A percentile compares a stretch with the other conserved stretches of the same genome.
phyloP scores from a whole-genome alignment of 257 asterid species.

The Nicotiana otophora region DNA sequence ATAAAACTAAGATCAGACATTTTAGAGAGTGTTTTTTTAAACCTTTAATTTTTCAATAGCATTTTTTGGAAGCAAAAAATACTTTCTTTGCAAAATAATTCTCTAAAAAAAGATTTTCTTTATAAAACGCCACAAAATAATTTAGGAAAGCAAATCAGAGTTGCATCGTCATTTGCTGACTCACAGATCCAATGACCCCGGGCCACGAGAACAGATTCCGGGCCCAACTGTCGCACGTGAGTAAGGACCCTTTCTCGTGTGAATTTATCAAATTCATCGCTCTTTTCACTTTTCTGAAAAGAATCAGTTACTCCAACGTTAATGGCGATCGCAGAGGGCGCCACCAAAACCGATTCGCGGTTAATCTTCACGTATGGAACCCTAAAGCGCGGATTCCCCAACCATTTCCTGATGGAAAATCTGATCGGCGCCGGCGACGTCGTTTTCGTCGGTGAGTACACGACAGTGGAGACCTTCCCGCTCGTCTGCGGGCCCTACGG shows the following conservation, averaged over 20 bases:
- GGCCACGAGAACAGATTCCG: background rate
- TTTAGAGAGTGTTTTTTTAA: too few relatives aligned
- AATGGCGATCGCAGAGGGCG: background rate
- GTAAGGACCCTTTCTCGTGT: background rate
- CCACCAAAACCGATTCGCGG: constrained; percentile 4
- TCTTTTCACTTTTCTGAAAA: background rate
- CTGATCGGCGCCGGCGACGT: constrained; percentile 34
- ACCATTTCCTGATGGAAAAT: constrained; percentile 44
- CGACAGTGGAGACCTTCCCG: constrained; percentile 47
- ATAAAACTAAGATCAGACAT: too few relatives aligned
- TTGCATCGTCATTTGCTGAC: background rate
- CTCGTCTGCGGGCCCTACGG: constrained; percentile 73
- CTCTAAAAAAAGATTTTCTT: too few relatives aligned
- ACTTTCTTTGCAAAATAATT: too few relatives aligned
- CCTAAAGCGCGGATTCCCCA: constrained; percentile 59
- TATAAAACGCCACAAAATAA: too few relatives aligned
- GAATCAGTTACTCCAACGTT: background rate
- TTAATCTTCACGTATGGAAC: constrained; percentile 75
- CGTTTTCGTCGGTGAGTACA: constrained; percentile 36
- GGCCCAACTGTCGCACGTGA: background rate
- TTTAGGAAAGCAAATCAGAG: background rate
- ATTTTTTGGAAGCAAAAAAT: too few relatives aligned
- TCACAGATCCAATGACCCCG: background rate
- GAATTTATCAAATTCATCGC: background rate
- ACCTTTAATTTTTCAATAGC: too few relatives aligned